Evolutionary conservation across 2,329 filamentous ascomycete species (phyloP), one percentile per base, ranked within the genome.

Genomic region (Trichoderma harzianum): DNA sequence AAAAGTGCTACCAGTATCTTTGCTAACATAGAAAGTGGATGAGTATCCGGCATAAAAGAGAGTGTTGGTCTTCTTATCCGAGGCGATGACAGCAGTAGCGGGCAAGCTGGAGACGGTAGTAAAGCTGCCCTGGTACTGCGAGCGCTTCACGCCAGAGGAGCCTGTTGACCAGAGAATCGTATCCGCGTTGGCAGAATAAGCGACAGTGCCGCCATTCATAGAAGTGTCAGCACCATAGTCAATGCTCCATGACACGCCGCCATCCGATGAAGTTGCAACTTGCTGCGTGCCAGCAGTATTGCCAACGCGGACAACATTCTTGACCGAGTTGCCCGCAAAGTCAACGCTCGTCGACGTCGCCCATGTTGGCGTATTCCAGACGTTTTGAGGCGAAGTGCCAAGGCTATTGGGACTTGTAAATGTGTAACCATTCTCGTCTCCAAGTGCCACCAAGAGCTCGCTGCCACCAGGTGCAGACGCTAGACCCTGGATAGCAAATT

Each of bases 221-320:
- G 57, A 47, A 14, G 66, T 69, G 34, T 69, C 66, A 34, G 66
- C n/a, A 10, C 34, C 66, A 36, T 69, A 69, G 66, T 69, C 26
- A 11, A 61, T 69, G 66, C 39, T 69, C 66, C 66, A 69, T 11
- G 66, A 61, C 5, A 51, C 66, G 6, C 66, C 66, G n/a, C 66
- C 66, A 34, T 69, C 66, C 1, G 66, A 69, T 51, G 66, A 69
- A 34, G 21, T 34, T 18, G 66, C 66, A 18, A 69, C 66, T 39
- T 69, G 66, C 21, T 69, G 66, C 32, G 66, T 69, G 36, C 66
- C 66, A 10, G 66, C 66, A 24, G 66, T 69, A 39, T 69, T 69
- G 36, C 66, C 66, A 28, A 69, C 55, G 28, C 66, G 66, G 26
- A 69, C 66, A n/a, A 69, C 55, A 28, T 47, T 69, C 24, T 69